These are phyloP conservation scores for Oryza glumipatula DNA, from an alignment of 176 grass and related monocot species.

Conservation along the genomic window DNA sequence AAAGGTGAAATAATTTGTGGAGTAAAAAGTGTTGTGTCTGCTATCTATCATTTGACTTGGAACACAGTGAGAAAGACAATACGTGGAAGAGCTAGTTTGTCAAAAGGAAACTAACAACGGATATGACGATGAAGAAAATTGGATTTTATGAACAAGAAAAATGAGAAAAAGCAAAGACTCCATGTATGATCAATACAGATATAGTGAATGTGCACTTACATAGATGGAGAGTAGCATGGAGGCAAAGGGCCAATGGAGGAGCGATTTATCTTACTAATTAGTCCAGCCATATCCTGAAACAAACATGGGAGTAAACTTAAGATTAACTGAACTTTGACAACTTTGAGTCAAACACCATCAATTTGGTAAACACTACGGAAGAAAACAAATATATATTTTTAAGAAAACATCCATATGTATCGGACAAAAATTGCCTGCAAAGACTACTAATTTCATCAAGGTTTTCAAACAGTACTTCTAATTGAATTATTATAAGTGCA, in stretches of 20 bases:
- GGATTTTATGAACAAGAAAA: constrained; percentile 6
- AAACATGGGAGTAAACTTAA: constrained; percentile 34
- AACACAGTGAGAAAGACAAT: neutral
- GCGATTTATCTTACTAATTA: constrained; percentile 99
- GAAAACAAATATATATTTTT: neutral
- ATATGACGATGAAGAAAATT: neutral
- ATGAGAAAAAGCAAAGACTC: constrained; percentile 13
- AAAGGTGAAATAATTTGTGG: neutral
- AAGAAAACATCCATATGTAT: neutral
- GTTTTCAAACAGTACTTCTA: constrained; percentile 12
- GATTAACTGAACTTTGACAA: neutral
- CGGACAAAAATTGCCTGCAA: neutral
- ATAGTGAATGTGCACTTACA: constrained; percentile 61
- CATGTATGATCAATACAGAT: constrained; percentile 28
- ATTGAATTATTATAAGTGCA: neutral
- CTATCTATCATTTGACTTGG: neutral
- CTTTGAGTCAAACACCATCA: constrained; percentile 15
- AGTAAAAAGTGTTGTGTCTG: neutral
- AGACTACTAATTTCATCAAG: constrained; percentile 1
- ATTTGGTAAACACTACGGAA: neutral
- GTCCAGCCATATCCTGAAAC: constrained; percentile 98
- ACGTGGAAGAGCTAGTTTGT: neutral
- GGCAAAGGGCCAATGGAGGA: constrained; percentile 96
- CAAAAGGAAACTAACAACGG: neutral
- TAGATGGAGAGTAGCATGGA: constrained; percentile 79